These are phyloP conservation scores for Nitzschia putrida DNA, from an alignment of 108 stramenopile species.

Conservation along the genomic window DNA sequence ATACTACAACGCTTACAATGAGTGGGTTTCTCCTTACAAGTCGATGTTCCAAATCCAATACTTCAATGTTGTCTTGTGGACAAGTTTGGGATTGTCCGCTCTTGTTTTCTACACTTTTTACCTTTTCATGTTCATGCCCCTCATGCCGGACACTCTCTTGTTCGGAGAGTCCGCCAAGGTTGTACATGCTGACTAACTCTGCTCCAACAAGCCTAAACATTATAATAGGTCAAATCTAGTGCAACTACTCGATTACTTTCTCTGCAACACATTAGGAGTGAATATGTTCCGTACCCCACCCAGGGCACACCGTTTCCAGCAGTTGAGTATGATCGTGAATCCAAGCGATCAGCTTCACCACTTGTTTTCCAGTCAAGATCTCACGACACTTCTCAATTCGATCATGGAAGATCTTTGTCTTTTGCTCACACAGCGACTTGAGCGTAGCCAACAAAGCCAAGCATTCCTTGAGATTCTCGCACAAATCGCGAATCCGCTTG, in stretches of 20 bases:
- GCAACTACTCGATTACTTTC: neutral
- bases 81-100: conserved; percentile 65
- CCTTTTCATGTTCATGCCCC: conserved; percentile 77
- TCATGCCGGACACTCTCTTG: conserved; percentile 78
- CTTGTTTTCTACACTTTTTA: conserved; percentile 62
- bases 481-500: conserved; percentile 62
- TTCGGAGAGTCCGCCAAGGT: conserved; percentile 82
- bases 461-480: conserved; percentile 56
- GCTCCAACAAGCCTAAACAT: neutral
- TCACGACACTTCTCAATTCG: conserved; percentile 75
- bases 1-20: conserved; percentile 61
- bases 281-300: conserved; percentile 70
- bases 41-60: conserved; percentile 90
- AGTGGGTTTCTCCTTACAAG: conserved; percentile 68
- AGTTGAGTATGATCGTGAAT: conserved; percentile 56
- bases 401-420: conserved; percentile 76
- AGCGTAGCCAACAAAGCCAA: conserved; percentile 54
- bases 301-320: conserved; percentile 62
- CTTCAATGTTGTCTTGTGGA: conserved; percentile 87
- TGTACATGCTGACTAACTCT: conserved; percentile 48
- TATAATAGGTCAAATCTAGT: neutral
- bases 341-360: conserved; percentile 79
- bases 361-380: conserved; percentile 73
- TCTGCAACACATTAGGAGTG: conserved; percentile 11
- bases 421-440: conserved; percentile 59